phyloP scores from a whole-genome alignment of 257 asterid genomes.

The Craterostigma plantagineum region DNA sequence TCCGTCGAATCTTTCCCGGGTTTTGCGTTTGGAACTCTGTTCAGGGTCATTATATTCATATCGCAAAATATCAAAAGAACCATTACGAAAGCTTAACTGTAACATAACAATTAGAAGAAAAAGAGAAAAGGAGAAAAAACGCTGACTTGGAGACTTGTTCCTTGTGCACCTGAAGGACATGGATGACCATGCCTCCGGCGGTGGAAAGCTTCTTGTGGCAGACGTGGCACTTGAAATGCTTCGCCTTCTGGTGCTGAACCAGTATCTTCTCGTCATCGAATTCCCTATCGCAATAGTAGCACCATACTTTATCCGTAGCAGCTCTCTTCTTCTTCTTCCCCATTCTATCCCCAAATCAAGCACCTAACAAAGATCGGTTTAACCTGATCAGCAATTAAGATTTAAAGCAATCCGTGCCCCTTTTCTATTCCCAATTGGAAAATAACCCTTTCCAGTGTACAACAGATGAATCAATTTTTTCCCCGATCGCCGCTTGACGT shows the following conservation, averaged over 20 bases:
- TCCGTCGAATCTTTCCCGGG: constrained; percentile 87
- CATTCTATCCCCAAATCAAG: constrained; percentile 16
- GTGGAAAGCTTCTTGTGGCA: constrained; percentile 95
- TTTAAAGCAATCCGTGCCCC: too few species aligned
- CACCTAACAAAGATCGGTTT: too few species aligned
- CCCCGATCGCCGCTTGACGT: too few species aligned
- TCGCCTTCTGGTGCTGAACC: constrained; percentile 95
- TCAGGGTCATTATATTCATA: too few species aligned
- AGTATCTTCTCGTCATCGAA: constrained; percentile 92
- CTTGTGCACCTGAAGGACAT: constrained; percentile 93
- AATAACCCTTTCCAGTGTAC: too few species aligned
- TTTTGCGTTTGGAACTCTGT: constrained; percentile 92
- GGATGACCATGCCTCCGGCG: constrained; percentile 90
- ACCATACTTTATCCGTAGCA: constrained; percentile 59
- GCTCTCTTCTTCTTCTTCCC: constrained; percentile 94
- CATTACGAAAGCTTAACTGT: too few species aligned
- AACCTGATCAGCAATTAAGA: too few species aligned
- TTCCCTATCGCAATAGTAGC: constrained; percentile 89
- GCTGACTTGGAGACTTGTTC: constrained; percentile 59
- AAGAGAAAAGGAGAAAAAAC: background rate
- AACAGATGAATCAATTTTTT: too few species aligned
- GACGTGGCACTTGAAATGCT: constrained; percentile 86
- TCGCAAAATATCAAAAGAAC: too few species aligned
- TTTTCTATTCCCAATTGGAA: too few species aligned
- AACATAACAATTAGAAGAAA: background rate